These are phyloP conservation scores for Neostapfia colusana DNA, from an alignment of 176 grass and related monocot genomes.

Conservation along the genomic window DNA sequence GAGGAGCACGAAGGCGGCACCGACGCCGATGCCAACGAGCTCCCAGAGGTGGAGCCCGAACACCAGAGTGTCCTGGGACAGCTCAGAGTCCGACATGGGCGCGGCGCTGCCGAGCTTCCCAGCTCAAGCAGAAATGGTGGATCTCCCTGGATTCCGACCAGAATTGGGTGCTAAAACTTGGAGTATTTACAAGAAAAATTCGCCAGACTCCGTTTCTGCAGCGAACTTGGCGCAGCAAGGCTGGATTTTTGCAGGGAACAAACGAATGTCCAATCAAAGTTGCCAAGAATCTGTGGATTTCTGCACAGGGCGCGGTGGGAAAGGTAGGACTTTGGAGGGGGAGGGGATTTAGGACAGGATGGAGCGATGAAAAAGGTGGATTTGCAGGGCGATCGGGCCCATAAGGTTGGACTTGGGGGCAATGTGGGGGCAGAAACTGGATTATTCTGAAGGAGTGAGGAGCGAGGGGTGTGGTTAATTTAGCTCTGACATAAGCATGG, in stretches of 20 bases:
- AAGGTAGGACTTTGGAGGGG: conserved; percentile 35
- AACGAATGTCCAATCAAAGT: conserved; percentile 15
- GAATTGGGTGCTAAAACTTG: conserved; percentile 22
- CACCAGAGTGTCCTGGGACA: conserved; percentile 77
- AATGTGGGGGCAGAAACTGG: conserved; percentile 38
- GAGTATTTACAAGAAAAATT: not conserved
- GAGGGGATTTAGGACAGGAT: conserved; percentile 50
- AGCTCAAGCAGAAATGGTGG: conserved; percentile 31
- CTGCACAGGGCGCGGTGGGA: conserved; percentile 30
- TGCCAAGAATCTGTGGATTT: conserved; percentile 40
- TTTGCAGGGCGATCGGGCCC: conserved; percentile 33
- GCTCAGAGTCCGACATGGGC: conserved; percentile 75
- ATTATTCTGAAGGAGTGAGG: conserved; percentile 23
- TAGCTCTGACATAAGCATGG: conserved; percentile 34
- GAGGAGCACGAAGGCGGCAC: no score
- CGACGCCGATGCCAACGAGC: no score
- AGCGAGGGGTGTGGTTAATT: conserved; percentile 28
- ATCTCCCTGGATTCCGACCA: conserved; percentile 32
- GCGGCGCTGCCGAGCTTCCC: not conserved
- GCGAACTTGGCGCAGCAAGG: conserved; percentile 22
- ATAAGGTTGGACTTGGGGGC: conserved; percentile 39
- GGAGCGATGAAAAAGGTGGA: conserved; percentile 40
- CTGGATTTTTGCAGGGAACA: conserved; percentile 27
- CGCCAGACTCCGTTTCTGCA: not conserved
- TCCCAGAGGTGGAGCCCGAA: no score